A percentile compares a stretch with the other conserved stretches of the same genome.
Evolutionary conservation across 441 rosid genomes (phyloP).

Genomic region (Adansonia rubrostipa): DNA sequence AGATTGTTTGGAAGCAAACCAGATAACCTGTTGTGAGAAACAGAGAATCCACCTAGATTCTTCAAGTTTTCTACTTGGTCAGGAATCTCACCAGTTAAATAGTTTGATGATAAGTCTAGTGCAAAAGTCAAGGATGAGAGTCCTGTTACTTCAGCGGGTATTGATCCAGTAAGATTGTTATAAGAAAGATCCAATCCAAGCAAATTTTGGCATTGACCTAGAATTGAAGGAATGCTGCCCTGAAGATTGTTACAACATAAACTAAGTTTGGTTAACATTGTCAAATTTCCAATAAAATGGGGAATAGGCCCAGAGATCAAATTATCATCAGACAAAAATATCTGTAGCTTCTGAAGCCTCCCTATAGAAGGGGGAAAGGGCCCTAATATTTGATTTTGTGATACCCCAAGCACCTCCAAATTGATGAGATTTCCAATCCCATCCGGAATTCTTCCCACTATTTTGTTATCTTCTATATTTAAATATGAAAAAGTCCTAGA

Average conservation of each 20-base stretch:
- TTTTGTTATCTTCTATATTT: too few relatives aligned
- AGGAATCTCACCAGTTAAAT: background rate
- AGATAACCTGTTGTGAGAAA: background rate
- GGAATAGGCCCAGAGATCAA: background rate
- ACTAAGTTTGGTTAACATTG: background rate
- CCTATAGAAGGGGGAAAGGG: background rate
- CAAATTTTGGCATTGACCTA: background rate
- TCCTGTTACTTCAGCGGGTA: background rate
- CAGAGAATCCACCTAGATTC: background rate
- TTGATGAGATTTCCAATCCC: background rate
- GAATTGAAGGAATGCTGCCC: background rate
- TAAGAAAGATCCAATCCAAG: background rate
- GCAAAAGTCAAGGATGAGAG: background rate
- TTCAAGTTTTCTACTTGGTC: background rate
- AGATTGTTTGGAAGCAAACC: background rate
- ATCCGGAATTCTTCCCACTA: background rate
- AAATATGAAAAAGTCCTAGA: background rate
- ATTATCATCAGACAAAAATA: too few relatives aligned
- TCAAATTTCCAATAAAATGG: background rate
- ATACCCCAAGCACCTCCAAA: background rate
- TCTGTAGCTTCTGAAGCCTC: background rate
- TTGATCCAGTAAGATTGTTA: background rate
- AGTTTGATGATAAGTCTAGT: background rate
- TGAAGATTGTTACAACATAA: background rate
- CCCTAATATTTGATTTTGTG: background rate